Conservation (phyloP, 805 yeast genomes). For the Myxozyma neglecta region DNA sequence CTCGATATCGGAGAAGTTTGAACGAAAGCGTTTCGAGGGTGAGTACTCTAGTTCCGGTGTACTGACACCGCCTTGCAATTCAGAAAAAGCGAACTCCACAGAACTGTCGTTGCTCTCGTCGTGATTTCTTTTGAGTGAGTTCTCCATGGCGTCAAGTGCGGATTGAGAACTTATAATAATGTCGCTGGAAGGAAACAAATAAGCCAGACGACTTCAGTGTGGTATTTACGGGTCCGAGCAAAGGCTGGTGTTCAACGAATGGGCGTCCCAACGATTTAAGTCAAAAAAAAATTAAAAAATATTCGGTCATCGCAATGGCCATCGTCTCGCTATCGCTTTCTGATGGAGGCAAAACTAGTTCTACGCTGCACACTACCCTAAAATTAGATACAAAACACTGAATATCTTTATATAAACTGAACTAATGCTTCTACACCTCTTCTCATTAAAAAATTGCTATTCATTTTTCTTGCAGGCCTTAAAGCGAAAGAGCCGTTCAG, state of each 20-base stretch:
- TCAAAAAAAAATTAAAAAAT: not conserved
- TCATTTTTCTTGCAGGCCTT: not conserved
- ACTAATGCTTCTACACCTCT: not conserved
- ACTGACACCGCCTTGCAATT: not conserved
- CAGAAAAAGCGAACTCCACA: conserved; percentile 1
- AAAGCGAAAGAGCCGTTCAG: not conserved
- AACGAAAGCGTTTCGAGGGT: conserved; percentile 13
- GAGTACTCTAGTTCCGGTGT: conserved; percentile 15
- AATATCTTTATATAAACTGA: too few relatives aligned
- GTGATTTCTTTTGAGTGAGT: not conserved
- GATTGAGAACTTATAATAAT: not conserved
- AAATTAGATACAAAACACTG: not conserved
- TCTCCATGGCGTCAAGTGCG: not conserved
- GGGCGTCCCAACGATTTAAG: conserved; percentile 5
- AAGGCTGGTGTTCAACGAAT: conserved; percentile 1
- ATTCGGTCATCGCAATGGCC: conserved; percentile 22
- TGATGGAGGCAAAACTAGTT: not conserved
- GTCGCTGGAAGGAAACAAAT: not conserved
- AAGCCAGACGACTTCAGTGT: not conserved
- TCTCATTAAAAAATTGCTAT: not conserved
- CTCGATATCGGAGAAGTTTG: conserved; percentile 4
- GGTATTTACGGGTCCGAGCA: conserved; percentile 3
- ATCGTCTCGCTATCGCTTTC: conserved; percentile 1
- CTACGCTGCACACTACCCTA: not conserved
- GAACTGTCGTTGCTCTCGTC: conserved; percentile 3